Evolutionary conservation across 2,329 filamentous ascomycete genomes (phyloP), one percentile per base, ranked within the genome.

Genomic region (Nemania bipapillata): DNA sequence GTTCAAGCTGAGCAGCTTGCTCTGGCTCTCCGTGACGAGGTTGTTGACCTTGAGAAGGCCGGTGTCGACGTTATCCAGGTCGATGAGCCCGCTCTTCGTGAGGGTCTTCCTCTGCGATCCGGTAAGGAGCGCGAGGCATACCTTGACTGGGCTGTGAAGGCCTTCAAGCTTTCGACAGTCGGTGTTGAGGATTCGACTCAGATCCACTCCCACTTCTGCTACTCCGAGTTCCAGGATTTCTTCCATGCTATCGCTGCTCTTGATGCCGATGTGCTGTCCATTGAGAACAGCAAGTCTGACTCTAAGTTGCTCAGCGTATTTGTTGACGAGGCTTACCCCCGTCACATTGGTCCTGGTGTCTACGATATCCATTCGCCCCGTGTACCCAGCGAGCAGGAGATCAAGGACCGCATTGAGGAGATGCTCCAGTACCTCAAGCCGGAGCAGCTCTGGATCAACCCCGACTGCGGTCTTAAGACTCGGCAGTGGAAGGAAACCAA

Each of bases 161-260:
- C 94, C 78, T 99, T 99, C 94, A 94, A 93, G 82, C 93, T 99
- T 75, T 91, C 95, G 74, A 96, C 94, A 77, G 90, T 94, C 70
- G 96, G 94, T 82, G 95, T 99, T 70, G 86, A 94, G 85, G 93
- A 99, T 84, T 92, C 91, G 68, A 99, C 96, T 76, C 96, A 99
- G 89, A 97, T 99, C 83, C 96, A 99, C 91, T 97, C 94, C 73
- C 96, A 99, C 89, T 99, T 99, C 92, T 99, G 96, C 85, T 99
- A 99, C 91, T 98, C 96, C 61, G 96, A 99, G 89, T 99, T 99
- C 93, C 96, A 99, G 87, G 96, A 99, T 88, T 99, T 99, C 90
- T 99, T 99, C 94, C 93, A 98, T 86, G 96, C 96, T 85, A 99
- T 99, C 78, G 93, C 96, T 74, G 95, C 96, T 70, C 91, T 99